Evolutionary conservation across 2,329 filamentous ascomycete genomes (phyloP).

Genomic region (Aschersonia sp.): DNA sequence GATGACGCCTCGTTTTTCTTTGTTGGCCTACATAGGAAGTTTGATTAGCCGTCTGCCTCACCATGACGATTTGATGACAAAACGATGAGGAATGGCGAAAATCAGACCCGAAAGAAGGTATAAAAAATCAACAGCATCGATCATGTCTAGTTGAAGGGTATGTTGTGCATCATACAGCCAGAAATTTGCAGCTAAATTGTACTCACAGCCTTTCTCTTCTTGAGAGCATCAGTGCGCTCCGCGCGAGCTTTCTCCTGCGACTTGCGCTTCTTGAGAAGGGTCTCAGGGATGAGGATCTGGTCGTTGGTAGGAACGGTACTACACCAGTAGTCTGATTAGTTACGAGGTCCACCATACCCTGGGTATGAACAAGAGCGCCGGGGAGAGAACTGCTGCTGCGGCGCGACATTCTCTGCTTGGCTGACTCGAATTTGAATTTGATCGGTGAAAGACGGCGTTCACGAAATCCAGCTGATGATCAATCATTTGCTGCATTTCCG

Average conservation of each 20-base stretch:
- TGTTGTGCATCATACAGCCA: constrained; percentile 74
- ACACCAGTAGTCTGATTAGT: constrained; percentile 50
- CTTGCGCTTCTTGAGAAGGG: constrained; percentile 99
- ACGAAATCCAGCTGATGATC: constrained; percentile 2
- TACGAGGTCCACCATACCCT: constrained; percentile 56
- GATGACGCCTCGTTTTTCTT: constrained; percentile 96
- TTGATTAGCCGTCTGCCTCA: constrained; percentile 20
- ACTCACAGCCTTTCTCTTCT: constrained; percentile 87
- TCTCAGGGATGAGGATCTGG: constrained; percentile 96
- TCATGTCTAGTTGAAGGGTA: constrained; percentile 78
- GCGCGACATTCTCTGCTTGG: constrained; percentile 83
- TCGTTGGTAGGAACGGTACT: constrained; percentile 89
- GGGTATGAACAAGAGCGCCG: constrained; percentile 56
- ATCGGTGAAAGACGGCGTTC: constrained; percentile 48
- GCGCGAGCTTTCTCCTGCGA: constrained; percentile 98
- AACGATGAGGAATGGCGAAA: constrained; percentile 10
- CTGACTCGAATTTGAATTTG: constrained; percentile 71
- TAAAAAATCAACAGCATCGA: constrained; percentile 95
- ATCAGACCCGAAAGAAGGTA: constrained; percentile 99
- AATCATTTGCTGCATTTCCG: not conserved
- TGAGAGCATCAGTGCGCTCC: constrained; percentile 62
- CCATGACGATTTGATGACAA: not conserved
- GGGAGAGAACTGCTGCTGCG: constrained; percentile 86
- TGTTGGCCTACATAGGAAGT: constrained; percentile 59
- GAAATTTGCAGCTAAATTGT: constrained; percentile 16